Evolutionary conservation across 257 asterid genomes (phyloP).

Genomic region (Paraleonurus japonicus): DNA sequence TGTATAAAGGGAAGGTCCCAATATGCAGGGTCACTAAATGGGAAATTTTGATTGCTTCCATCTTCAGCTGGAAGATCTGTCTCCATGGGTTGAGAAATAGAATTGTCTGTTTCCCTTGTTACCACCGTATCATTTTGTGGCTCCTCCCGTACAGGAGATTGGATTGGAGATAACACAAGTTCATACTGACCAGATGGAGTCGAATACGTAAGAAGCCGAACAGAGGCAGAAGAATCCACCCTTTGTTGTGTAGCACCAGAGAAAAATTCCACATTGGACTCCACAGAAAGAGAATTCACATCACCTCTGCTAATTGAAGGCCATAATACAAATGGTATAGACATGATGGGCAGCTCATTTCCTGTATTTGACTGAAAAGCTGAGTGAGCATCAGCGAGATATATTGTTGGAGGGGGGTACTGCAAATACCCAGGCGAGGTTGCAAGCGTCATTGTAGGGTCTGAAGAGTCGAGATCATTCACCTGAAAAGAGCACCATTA

Average conservation of each 20-base stretch:
- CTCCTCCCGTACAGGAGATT: conserved; percentile 61
- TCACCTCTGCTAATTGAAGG: conserved; percentile 67
- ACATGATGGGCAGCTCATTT: conserved; percentile 70
- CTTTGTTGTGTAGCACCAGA: conserved; percentile 52
- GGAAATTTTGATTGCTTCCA: conserved; percentile 62
- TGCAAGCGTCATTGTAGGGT: conserved; percentile 86
- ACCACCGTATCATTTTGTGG: conserved; percentile 42
- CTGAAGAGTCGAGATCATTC: conserved; percentile 89
- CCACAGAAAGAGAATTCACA: conserved; percentile 43
- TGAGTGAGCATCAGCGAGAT: conserved; percentile 75
- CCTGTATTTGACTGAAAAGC: conserved; percentile 56
- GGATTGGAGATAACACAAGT: conserved; percentile 76
- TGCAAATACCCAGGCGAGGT: conserved; percentile 84
- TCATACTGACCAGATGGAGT: conserved; percentile 97
- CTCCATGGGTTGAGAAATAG: conserved; percentile 66
- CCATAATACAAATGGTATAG: conserved; percentile 76
- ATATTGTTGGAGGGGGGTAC: conserved; percentile 92
- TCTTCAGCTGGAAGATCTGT: conserved; percentile 64
- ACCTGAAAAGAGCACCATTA: conserved; percentile 42
- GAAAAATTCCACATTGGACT: conserved; percentile 41
- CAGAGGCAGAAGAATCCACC: conserved; percentile 65
- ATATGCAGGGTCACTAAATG: conserved; percentile 79
- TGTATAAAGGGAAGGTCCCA: conserved; percentile 97
- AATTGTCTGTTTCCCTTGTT: conserved; percentile 41
- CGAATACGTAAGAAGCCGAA: conserved; percentile 80